Conservation (phyloP, 345 rosid genomes). For the Xanthoceras sorbifolium region DNA sequence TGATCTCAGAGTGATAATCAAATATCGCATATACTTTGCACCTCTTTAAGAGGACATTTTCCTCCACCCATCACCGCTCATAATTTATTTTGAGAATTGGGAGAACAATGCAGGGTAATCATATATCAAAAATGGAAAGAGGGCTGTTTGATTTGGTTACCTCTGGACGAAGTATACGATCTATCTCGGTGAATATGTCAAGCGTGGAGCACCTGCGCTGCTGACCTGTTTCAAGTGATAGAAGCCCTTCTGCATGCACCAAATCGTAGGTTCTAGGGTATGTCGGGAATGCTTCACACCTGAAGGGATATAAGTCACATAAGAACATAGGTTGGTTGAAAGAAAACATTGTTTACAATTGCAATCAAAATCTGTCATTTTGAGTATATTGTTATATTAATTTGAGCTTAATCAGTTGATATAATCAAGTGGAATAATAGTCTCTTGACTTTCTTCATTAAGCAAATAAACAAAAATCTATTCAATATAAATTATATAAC, state of each 20-base stretch:
- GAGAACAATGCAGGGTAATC: background rate
- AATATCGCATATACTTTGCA: background rate
- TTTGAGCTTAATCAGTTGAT: background rate
- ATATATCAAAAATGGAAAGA: background rate
- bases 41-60: background rate
- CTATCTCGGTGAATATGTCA: slow-evolving; percentile 77
- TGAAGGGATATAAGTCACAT: slow-evolving; percentile 29
- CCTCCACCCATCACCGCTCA: no score
- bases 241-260: slow-evolving; percentile 83
- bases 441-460: background rate
- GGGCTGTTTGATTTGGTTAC: slow-evolving; percentile 34
- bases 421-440: background rate
- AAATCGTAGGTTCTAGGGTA: slow-evolving; percentile 95
- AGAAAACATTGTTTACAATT: background rate
- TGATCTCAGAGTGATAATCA: background rate
- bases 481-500: background rate
- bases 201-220: slow-evolving; percentile 52
- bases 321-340: background rate
- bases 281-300: slow-evolving; percentile 97
- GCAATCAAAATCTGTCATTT: background rate
- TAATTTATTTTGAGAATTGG: background rate
- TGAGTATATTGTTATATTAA: background rate
- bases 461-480: background rate
- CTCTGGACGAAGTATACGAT: slow-evolving; percentile 97
- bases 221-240: slow-evolving; percentile 59